Percentiles rank a stretch among this genome's conserved stretches.
phyloP scores from a whole-genome alignment of 2,329 filamentous ascomycete genomes.

The Colletotrichum zoysiae region DNA sequence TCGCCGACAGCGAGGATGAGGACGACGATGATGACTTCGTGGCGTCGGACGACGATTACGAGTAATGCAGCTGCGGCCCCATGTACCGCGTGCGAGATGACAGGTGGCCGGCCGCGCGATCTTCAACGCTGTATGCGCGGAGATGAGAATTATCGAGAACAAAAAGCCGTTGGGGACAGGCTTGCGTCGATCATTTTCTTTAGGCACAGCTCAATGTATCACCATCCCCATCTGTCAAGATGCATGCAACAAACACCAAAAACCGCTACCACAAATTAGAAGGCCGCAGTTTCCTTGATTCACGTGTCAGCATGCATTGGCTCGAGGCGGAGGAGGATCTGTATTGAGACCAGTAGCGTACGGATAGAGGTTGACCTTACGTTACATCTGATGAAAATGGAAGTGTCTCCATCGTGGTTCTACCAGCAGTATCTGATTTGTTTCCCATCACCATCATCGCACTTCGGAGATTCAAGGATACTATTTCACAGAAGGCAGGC shows the following conservation, averaged over 20 bases:
- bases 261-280: slow-evolving; percentile 3
- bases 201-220: not conserved
- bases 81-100: not conserved
- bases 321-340: not conserved
- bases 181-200: not conserved
- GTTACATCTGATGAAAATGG: slow-evolving; percentile 7
- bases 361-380: not conserved
- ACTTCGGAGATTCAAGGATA: not conserved
- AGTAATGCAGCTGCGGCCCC: slow-evolving; percentile 4
- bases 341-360: slow-evolving; percentile 11
- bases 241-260: slow-evolving; percentile 2
- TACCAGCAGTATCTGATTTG: not conserved
- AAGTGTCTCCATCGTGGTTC: not conserved
- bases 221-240: slow-evolving; percentile 3
- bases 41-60: slow-evolving; percentile 35
- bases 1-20: slow-evolving; percentile 35
- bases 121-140: not conserved
- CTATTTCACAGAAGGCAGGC: not conserved
- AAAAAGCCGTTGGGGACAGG: not conserved
- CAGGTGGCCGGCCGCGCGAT: not conserved
- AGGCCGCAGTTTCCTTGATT: not conserved
- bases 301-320: slow-evolving; percentile 8
- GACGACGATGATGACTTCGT: too few species aligned
- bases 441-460: not conserved
- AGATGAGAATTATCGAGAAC: not conserved